Evolutionary conservation across 1,284 basidiomycete species (phyloP), one percentile per base, ranked within the genome.

Genomic region (Leccinum pachyderme): DNA sequence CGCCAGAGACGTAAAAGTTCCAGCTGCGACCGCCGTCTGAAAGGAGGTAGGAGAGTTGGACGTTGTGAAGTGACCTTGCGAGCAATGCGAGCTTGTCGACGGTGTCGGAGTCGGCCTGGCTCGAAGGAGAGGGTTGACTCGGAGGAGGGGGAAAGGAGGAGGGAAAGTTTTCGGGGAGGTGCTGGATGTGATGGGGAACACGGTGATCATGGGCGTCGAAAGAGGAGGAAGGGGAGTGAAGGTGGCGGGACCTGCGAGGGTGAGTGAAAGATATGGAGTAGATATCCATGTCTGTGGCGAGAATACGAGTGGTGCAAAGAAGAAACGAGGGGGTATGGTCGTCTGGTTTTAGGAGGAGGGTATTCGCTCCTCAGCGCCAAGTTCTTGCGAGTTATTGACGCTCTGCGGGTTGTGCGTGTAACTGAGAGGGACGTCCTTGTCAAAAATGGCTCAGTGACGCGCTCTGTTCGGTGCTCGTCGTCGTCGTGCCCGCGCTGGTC

Each of bases 241-340:
- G 73, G 73, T 83, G 80, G 69, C 84, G 84, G 71, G 84, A 80
- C 70, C 84, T 79, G 77, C 89, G 87, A 64, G 91, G 91, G 76
- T 91, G 88, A 66, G 86, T 87, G 79, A 93, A 93, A 69, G 93
- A 91, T 63, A 91, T 92, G 53, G 93, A 91, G 82, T 95, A 95
- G 70, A 94, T 84, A 72, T 95, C 93, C 93, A 95, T 94, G 69
- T 68, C 49, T 52, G 47, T 62, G 52, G 32, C 56, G 41, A 27
- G 1, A 51, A 49, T 28, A 43, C 47, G 49, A 46, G 58, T 39
- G 35, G 51, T 32, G 52, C 28, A 29, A 56, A 53, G 47, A 41
- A 52, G 41, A 31, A 31, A 61, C 49, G 52, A 57, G 50, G 60
- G 60, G 61, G 52, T 54, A 67, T 59, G 53, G 41, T 51, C 47